Evolutionary conservation across 139 green algal species (phyloP).

Genomic region (Monoraphidium neglectum): DNA sequence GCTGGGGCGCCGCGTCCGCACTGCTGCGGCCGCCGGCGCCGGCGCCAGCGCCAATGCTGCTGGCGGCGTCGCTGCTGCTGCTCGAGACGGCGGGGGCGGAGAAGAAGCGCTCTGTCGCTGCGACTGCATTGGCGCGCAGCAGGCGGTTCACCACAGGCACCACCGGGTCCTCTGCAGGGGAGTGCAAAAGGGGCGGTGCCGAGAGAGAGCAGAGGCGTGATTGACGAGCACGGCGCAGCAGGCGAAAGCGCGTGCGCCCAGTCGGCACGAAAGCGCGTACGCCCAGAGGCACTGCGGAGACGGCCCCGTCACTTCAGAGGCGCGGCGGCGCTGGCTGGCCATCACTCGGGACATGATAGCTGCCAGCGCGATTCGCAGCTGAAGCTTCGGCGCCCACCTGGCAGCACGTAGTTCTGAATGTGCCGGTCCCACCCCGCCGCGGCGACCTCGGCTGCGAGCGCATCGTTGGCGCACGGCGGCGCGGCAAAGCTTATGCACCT

Average conservation of each 20-base stretch:
- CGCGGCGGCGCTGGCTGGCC: too few relatives aligned
- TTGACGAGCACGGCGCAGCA: too few relatives aligned
- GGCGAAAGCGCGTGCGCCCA: neutral
- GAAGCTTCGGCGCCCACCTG: slow-evolving; percentile 1
- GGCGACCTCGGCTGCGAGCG: slow-evolving; percentile 18
- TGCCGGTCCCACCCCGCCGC: slow-evolving; percentile 25
- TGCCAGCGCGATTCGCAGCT: too few relatives aligned
- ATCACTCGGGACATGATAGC: too few relatives aligned
- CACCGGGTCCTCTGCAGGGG: slow-evolving; percentile 29
- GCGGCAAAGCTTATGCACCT: slow-evolving; percentile 34
- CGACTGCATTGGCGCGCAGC: neutral
- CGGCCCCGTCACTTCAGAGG: neutral
- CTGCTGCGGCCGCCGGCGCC: too few relatives aligned
- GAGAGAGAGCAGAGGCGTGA: neutral
- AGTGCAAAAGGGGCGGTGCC: neutral
- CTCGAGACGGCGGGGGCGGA: too few relatives aligned
- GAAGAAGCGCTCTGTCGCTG: too few relatives aligned
- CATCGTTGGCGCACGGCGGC: slow-evolving; percentile 18
- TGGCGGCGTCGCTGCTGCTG: too few relatives aligned
- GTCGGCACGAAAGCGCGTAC: too few relatives aligned
- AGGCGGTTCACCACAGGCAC: slow-evolving; percentile 31
- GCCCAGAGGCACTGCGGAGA: neutral
- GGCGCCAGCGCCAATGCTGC: too few relatives aligned
- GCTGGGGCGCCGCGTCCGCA: too few relatives aligned
- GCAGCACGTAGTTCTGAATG: slow-evolving; percentile 27